Percentiles rank a stretch among this genome's conserved stretches.
Conservation (phyloP, 2,329 filamentous ascomycete species). For the Scedosporium boydii region DNA sequence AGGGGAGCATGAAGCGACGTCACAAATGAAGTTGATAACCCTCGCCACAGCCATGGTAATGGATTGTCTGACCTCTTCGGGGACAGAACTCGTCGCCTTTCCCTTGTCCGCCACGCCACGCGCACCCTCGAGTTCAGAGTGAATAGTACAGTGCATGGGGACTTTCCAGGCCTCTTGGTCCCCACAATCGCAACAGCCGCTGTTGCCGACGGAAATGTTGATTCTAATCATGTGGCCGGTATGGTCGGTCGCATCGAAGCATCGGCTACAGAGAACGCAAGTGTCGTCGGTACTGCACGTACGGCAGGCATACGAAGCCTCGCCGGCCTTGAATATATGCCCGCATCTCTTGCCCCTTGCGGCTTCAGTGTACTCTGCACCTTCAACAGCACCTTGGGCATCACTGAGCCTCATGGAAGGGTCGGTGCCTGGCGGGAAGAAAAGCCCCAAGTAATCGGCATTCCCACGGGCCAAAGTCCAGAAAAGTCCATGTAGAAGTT, state of each 20-base stretch:
- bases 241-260: conserved; percentile 93
- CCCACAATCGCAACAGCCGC: conserved; percentile 94
- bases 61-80: conserved; percentile 64
- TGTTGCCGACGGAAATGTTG: conserved; percentile 79
- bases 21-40: conserved; percentile 88
- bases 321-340: conserved; percentile 91
- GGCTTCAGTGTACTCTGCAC: conserved; percentile 87
- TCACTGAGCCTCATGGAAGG: conserved; percentile 68
- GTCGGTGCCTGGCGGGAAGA: conserved; percentile 72
- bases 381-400: conserved; percentile 86
- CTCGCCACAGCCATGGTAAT: conserved; percentile 81
- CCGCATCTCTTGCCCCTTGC: conserved; percentile 90
- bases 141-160: conserved; percentile 87
- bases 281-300: conserved; percentile 94
- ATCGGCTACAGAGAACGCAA: conserved; percentile 86
- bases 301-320: conserved; percentile 88
- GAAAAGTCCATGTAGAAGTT: conserved; percentile 74
- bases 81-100: conserved; percentile 54
- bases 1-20: conserved; percentile 94
- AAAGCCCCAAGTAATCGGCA: conserved; percentile 61
- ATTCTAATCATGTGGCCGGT: conserved; percentile 88
- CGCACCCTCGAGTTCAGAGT: conserved; percentile 52
- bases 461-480: conserved; percentile 72
- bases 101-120: conserved; percentile 39
- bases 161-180: conserved; percentile 89